Evolutionary conservation across 257 asterid genomes (phyloP), one percentile per base, ranked within the genome.

Genomic region (Handroanthus guayacan): DNA sequence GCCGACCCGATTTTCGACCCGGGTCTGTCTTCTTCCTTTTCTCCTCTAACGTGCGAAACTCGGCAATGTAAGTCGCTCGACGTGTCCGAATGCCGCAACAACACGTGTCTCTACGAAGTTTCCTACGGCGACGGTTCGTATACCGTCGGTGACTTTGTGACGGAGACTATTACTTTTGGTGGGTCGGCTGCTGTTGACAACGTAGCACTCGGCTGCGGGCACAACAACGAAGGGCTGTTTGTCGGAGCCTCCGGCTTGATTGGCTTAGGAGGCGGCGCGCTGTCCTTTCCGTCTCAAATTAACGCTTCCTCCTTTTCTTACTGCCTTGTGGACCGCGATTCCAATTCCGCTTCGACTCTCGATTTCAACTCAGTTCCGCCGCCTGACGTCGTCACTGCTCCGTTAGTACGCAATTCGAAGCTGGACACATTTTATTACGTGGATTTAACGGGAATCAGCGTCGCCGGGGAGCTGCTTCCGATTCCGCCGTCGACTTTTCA

Each of bases 1-100:
- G 89, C 99, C 79, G 98, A 95, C 87, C 99, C 98, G 58, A 95
- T 95, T 6, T 95, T 89, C 82, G 87, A 95, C 86, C 99, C 98
- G 76, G 74, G 71, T 4, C 78, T 80, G 2, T 95, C 99, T 1
- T 61, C 98, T 13, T 81, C 97, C 4, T 95, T 86, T 82, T 44
- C 87, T 0, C 84, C 85, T 1, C 95, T 95, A 84, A 83, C 87
- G 5, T 95, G 99, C 80, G 87, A 84, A 0, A 62, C 99, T 5
- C 75, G 75, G 39, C 95, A 95, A 83, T 95, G 99, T 80, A 73
- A 72, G 81, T 91, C 97, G 2, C 94, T 95, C 57, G 97, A 95
- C 80, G 96, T 92, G 16, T 92, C 97, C 0, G 92, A 86, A 48
- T 95, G 99, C 78, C 82, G 89, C 31, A 89, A 91, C 66, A 78